Evolutionary conservation across 2,329 filamentous ascomycete species (phyloP).

Genomic region (Pyrenophora teres): DNA sequence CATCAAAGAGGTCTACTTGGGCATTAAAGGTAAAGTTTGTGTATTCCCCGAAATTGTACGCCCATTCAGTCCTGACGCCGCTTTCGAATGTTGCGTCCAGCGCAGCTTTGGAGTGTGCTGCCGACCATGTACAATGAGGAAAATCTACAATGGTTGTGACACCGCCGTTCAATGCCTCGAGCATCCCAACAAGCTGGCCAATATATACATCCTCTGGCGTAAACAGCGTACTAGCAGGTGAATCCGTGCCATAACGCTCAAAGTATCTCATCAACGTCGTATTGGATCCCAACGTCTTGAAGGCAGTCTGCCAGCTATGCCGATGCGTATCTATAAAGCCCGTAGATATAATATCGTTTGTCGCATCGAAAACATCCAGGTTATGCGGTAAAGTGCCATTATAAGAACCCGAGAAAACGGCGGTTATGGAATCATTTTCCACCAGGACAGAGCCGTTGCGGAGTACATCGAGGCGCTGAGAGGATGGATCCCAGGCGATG

Average conservation of each 20-base stretch:
- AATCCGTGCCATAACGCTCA: conserved; percentile 15
- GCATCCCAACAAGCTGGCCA: conserved; percentile 46
- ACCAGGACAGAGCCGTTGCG: conserved; percentile 51
- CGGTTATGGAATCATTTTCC: conserved; percentile 45
- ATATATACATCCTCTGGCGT: conserved; percentile 30
- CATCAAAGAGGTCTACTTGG: conserved; percentile 3
- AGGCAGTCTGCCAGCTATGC: conserved; percentile 57
- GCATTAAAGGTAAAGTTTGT: conserved; percentile 9
- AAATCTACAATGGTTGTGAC: conserved; percentile 56
- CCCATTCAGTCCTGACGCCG: conserved; percentile 26
- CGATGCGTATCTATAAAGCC: conserved; percentile 64
- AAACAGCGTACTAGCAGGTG: conserved; percentile 7
- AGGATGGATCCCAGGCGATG: conserved; percentile 49
- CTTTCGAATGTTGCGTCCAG: conserved; percentile 56
- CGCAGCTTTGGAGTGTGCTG: conserved; percentile 51
- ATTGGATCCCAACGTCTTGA: conserved; percentile 60
- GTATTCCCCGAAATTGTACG: conserved; percentile 8
- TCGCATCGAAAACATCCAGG: conserved; percentile 51
- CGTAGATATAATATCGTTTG: conserved; percentile 57
- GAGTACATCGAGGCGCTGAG: conserved; percentile 45
- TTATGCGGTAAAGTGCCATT: conserved; percentile 23
- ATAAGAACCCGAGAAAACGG: conserved; percentile 9
- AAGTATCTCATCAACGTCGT: conserved; percentile 43
- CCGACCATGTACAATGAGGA: conserved; percentile 45
- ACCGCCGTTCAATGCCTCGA: conserved; percentile 58